Evolutionary conservation across 306 rosid genomes (phyloP), one percentile per base, ranked within the genome.

Genomic region (Elaeagnus macrophylla): DNA sequence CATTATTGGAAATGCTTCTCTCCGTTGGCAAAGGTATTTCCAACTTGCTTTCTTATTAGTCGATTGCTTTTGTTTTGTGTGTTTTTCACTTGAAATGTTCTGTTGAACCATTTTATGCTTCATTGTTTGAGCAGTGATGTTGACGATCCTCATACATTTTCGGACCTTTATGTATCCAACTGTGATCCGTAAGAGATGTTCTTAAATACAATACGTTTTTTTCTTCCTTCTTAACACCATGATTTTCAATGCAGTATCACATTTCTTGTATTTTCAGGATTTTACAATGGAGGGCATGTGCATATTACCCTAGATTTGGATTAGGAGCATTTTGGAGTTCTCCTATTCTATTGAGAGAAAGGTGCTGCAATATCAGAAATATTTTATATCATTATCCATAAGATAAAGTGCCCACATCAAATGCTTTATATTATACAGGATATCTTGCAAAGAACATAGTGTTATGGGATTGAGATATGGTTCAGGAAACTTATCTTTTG

Each of bases 1-100:
- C 51, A 67, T 84, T 16, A 12, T 55, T 14, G 96, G 96, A 65
- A 73, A 91, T 75, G 94, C 99, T 0, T 70, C 73, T 51, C 87
- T 91, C 81, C 89, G 99, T 39, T 91, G 99, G 99, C 96, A 91
- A 75, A 78, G 99, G 99, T 87, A 61, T 60, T 16, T 13, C 67
- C 13, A 12, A 65, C 51, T 41, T 59, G 35, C 43, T 52, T 9
- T 64, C 1, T 37, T 39, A 10, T 58, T 39, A 8, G 37, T 20
- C 39, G 14, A 25, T 61, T 60, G 41, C 16, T 35, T 51, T 37
- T 25, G 11, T 13, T 7, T 9, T 40, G 35, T 49, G 38, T 55
- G 47, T 58, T 3, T 18, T 19, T 14, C 18, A 52, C 13, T 6
- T 35, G 43, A 47, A 47, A 54, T 40, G 37, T 35, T n/a, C 14